Percentiles rank a stretch among this genome's conserved stretches.
Evolutionary conservation across 495 filamentous ascomycete species (phyloP).

Genomic region (Penicillium herquei): DNA sequence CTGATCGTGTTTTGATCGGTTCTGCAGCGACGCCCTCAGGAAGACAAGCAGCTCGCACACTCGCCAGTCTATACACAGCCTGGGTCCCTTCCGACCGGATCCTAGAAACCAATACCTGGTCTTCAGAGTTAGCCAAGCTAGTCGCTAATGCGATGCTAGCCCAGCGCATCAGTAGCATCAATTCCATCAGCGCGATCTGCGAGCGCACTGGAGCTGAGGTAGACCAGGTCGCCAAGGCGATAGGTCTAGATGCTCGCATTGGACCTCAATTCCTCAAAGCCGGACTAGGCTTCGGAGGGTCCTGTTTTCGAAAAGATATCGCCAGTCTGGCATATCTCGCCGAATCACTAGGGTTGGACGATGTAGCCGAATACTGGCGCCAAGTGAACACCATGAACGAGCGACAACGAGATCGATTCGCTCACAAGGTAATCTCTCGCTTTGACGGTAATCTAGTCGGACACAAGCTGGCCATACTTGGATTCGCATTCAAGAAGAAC

Average conservation of each 20-base stretch:
- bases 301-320: conserved; percentile 82
- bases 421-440: conserved; percentile 58
- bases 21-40: conserved; percentile 57
- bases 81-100: conserved; percentile 71
- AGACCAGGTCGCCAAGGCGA: conserved; percentile 66
- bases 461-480: conserved; percentile 73
- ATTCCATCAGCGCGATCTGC: conserved; percentile 77
- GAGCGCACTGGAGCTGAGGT: conserved; percentile 76
- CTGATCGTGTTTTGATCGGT: conserved; percentile 77
- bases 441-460: conserved; percentile 67
- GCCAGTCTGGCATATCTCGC: conserved; percentile 73
- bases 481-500: conserved; percentile 81
- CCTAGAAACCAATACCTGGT: conserved; percentile 73
- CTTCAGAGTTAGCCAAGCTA: conserved; percentile 76
- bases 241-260: conserved; percentile 70
- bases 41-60: conserved; percentile 56
- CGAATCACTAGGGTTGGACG: conserved; percentile 63
- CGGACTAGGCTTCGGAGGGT: conserved; percentile 76
- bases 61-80: conserved; percentile 64
- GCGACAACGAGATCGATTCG: conserved; percentile 68
- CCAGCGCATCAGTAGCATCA: conserved; percentile 82
- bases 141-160: conserved; percentile 81
- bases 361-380: conserved; percentile 77
- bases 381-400: conserved; percentile 75
- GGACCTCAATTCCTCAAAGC: conserved; percentile 75